phyloP scores from a whole-genome alignment of 2,329 filamentous ascomycete genomes.

The Gaeumannomyces sp. region DNA sequence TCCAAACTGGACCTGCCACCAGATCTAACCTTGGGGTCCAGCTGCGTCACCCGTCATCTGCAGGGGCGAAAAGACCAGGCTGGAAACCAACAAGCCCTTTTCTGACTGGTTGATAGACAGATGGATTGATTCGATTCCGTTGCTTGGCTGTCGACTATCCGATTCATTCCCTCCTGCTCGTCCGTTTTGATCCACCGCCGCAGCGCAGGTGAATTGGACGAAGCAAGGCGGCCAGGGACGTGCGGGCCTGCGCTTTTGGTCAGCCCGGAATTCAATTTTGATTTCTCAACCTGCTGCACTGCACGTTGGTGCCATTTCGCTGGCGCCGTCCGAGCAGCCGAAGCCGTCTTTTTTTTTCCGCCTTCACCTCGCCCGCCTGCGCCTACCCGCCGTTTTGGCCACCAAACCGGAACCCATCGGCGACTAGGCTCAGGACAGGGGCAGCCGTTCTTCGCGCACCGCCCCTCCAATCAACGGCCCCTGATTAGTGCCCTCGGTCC shows the following conservation, averaged over 20 bases:
- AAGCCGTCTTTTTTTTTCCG: background rate
- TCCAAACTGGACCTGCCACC: too few species aligned
- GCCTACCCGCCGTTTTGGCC: background rate
- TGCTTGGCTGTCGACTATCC: background rate
- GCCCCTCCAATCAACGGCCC: constrained; percentile 6
- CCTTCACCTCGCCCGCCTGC: background rate
- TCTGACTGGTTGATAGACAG: background rate
- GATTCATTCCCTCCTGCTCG: background rate
- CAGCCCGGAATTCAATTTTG: background rate
- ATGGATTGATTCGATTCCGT: background rate
- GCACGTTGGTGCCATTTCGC: background rate
- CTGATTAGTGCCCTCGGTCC: background rate
- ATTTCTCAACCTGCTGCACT: background rate
- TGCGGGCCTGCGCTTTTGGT: background rate
- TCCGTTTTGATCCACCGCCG: background rate
- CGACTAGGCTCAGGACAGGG: constrained; percentile 6
- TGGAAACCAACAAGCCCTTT: background rate
- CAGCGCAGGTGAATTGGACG: background rate
- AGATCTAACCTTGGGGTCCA: too few species aligned
- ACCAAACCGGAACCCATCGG: constrained; percentile 1
- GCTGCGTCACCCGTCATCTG: too few species aligned
- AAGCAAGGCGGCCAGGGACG: too few species aligned
- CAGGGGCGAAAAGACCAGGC: too few species aligned
- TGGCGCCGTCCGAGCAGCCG: too few species aligned
- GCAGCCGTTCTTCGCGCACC: constrained; percentile 4